Base-by-base conservation (phyloP, 495 filamentous ascomycete genomes). In the Elaphomyces granulatus region DNA sequence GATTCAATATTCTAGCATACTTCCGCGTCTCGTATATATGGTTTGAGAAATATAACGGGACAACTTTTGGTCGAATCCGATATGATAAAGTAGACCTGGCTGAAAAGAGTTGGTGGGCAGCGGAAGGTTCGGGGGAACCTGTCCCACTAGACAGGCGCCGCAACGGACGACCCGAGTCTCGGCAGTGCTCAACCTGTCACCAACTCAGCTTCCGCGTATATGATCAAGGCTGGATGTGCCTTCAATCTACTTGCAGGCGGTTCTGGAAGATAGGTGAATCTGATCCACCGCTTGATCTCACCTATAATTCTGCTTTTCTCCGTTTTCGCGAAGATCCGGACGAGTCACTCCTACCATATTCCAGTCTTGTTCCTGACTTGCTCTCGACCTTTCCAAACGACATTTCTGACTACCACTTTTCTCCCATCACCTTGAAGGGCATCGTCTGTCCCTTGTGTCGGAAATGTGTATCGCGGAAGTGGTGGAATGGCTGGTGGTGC, bases 11-110 rank as follows among this genome's bases (percentile, higher is more conserved):
- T 1, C 67, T 88, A 33, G 82, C 58, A n/a, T 79, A 65, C 49
- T 92, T 87, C 51, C 72, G 77, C 20, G 58, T 84, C 14, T 82
- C 78, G 0, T 59, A 81, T 26, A 58, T 86, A 1, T 94, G 86
- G 86, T 60, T 51, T 12, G 84, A 94, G 47, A 70, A 63, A 35
- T 48, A 54, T 2, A 50, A 61, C 1, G 41, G 54, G 0, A 60
- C 67, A n/a, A 65, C 51, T 0, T 53, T 67, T 0, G 67, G 68
- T 44, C 77, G 70, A 45, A 65, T 80, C 12, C 71, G 85, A 3
- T 68, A 87, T 17, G 76, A 94, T 54, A 87, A 87, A 46, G 52
- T 84, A 1, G 54, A 83, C 15, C 54, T 77, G 1, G 30, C 45
- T 0, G 46, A 58, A 15, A 62, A 64, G 20, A 80, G 82, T 32